A percentile compares a stretch with the other conserved stretches of the same genome.
These are phyloP conservation scores for Colletotrichum zoysiae DNA, from an alignment of 2,329 filamentous ascomycete genomes.

Conservation along the genomic window DNA sequence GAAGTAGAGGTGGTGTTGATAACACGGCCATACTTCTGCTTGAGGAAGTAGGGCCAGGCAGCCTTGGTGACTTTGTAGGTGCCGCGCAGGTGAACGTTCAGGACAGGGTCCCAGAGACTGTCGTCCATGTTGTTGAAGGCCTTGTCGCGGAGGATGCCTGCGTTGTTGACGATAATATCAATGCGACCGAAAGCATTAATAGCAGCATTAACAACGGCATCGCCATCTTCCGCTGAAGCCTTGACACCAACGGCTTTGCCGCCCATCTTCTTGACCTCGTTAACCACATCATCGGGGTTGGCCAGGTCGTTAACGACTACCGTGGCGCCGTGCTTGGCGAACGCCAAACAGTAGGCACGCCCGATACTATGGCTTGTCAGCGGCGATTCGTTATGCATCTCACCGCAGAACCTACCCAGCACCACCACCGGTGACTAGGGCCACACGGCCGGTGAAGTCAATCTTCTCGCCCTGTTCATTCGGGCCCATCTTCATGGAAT, in stretches of 20 bases:
- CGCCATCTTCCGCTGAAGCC: conserved; percentile 92
- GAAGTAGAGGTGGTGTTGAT: conserved; percentile 97
- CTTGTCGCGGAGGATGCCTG: conserved; percentile 97
- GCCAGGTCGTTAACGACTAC: conserved; percentile 97
- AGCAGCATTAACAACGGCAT: conserved; percentile 89
- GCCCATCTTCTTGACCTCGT: conserved; percentile 90
- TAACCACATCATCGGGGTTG: conserved; percentile 89
- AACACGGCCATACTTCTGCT: conserved; percentile 98
- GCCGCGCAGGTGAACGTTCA: conserved; percentile 92
- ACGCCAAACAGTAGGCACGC: conserved; percentile 88
- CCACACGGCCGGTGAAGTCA: conserved; percentile 87
- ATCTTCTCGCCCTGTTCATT: conserved; percentile 80
- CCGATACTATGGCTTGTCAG: conserved; percentile 73
- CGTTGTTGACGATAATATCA: conserved; percentile 97
- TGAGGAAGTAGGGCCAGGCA: conserved; percentile 96
- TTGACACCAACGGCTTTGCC: conserved; percentile 94
- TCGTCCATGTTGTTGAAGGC: conserved; percentile 98
- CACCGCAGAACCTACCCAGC: conserved; percentile 68
- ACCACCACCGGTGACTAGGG: conserved; percentile 88
- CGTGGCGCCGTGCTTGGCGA: conserved; percentile 84
- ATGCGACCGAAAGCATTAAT: conserved; percentile 95
- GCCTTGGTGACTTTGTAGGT: conserved; percentile 98
- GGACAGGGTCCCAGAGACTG: conserved; percentile 88
- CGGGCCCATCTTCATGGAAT: conserved; percentile 81
- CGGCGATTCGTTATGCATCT: conserved; percentile 12